Conservation (phyloP, 2,329 filamentous ascomycete genomes). For the Cylindrodendrum hubeiense region DNA sequence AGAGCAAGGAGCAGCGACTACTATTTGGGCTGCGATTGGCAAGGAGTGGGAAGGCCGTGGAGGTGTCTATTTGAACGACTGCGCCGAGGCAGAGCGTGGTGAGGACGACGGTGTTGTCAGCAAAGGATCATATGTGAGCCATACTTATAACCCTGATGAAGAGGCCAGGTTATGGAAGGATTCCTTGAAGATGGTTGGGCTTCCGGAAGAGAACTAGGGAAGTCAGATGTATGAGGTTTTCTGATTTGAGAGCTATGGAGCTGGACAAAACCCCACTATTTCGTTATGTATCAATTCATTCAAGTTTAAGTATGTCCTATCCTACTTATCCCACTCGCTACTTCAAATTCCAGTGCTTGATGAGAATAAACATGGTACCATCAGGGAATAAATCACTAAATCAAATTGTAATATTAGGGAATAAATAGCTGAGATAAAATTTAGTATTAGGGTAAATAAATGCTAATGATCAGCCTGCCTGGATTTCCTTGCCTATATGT, state of each 20-base stretch:
- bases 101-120: slow-evolving; percentile 2
- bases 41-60: slow-evolving; percentile 29
- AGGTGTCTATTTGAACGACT: slow-evolving; percentile 25
- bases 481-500: too few species aligned
- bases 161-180: slow-evolving; percentile 26
- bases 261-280: too few species aligned
- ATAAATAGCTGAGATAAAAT: too few species aligned
- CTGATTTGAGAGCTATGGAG: background rate
- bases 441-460: too few species aligned
- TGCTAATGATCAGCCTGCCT: too few species aligned
- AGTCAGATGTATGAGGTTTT: background rate
- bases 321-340: too few species aligned
- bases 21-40: slow-evolving; percentile 15
- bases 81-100: slow-evolving; percentile 3
- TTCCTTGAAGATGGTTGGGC: slow-evolving; percentile 14
- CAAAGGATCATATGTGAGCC: slow-evolving; percentile 13
- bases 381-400: too few species aligned
- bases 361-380: too few species aligned
- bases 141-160: slow-evolving; percentile 23
- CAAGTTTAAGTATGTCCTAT: too few species aligned
- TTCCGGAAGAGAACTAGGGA: slow-evolving; percentile 2
- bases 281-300: too few species aligned
- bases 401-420: too few species aligned
- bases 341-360: too few species aligned
- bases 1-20: slow-evolving; percentile 28